Percentiles rank a stretch among this genome's conserved stretches.
Conservation (phyloP, 2,329 filamentous ascomycete species). For the Chaetomium globosum region DNA sequence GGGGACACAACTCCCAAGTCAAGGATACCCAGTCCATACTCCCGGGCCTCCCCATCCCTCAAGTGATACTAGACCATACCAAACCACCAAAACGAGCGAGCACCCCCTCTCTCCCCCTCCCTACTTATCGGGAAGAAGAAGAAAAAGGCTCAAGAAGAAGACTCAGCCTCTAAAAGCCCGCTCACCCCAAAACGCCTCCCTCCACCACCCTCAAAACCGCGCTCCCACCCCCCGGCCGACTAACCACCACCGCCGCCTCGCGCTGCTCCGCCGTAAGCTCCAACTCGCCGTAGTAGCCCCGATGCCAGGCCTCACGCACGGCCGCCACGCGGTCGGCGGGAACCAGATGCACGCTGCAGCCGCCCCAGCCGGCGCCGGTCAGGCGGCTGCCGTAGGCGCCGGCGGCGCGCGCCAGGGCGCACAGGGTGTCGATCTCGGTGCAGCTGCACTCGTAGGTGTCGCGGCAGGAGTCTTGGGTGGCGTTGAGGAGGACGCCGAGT, state of each 20-base stretch:
- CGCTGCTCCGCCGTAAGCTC: conserved; percentile 69
- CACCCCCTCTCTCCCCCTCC: no score
- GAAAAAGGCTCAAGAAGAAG: background rate
- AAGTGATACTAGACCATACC: background rate
- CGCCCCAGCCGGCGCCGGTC: conserved; percentile 95
- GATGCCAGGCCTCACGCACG: conserved; percentile 75
- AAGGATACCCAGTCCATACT: no score
- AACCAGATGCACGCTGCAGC: conserved; percentile 91
- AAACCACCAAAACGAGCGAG: background rate
- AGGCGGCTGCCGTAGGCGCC: conserved; percentile 83
- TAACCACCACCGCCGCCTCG: conserved; percentile 81
- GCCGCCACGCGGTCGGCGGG: conserved; percentile 77
- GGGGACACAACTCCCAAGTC: no score
- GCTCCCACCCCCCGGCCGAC: conserved; percentile 78
- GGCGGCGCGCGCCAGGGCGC: conserved; percentile 72
- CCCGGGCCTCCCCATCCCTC: no score
- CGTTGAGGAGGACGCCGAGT: conserved; percentile 83
- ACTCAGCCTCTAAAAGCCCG: background rate
- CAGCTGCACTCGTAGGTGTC: conserved; percentile 90
- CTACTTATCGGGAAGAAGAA: background rate
- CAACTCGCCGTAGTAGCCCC: conserved; percentile 78
- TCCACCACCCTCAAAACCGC: conserved; percentile 51
- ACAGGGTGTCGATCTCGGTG: conserved; percentile 88
- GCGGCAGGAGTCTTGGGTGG: conserved; percentile 84
- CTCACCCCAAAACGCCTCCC: conserved; percentile 13